Percentiles rank a stretch among this genome's conserved stretches.
Conservation (phyloP, 2,329 filamentous ascomycete genomes). For the Plenodomus biglobosus region DNA sequence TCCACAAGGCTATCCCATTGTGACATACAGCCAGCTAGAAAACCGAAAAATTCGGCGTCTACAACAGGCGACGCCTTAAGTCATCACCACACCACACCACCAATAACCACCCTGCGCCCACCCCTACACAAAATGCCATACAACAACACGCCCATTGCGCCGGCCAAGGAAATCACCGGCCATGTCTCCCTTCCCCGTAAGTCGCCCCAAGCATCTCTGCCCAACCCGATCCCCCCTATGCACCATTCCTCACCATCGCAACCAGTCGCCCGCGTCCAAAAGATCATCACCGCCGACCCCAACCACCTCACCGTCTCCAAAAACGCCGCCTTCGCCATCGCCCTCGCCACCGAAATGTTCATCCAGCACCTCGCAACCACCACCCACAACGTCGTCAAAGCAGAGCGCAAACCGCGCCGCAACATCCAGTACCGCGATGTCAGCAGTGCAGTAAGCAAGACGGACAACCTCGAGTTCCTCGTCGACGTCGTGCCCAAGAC, state of each 20-base stretch:
- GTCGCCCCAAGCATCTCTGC: too few relatives aligned
- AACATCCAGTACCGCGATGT: slow-evolving; percentile 97
- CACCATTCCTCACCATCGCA: not conserved
- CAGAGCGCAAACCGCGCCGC: slow-evolving; percentile 86
- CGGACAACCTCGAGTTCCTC: slow-evolving; percentile 94
- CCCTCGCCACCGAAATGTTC: slow-evolving; percentile 93
- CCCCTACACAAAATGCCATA: slow-evolving; percentile 70
- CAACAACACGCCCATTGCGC: slow-evolving; percentile 81
- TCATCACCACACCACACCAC: not conserved
- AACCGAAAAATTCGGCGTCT: not conserved
- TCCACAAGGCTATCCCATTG: not conserved
- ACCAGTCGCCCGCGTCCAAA: slow-evolving; percentile 89
- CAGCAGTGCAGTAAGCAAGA: slow-evolving; percentile 79
- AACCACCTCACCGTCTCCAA: slow-evolving; percentile 83
- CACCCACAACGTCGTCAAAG: slow-evolving; percentile 82
- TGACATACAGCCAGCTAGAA: not conserved
- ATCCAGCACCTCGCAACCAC: slow-evolving; percentile 87
- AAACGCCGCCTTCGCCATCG: slow-evolving; percentile 92
- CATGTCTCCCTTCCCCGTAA: slow-evolving; percentile 81
- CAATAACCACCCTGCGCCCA: slow-evolving; percentile 1
- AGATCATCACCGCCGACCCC: slow-evolving; percentile 81
- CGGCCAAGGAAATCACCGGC: slow-evolving; percentile 79
- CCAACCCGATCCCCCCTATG: too few relatives aligned
- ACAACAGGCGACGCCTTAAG: not conserved
- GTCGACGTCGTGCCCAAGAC: slow-evolving; percentile 89